These are phyloP conservation scores for Escovopsis sp. DNA, from an alignment of 2,329 filamentous ascomycete species.

Conservation along the genomic window DNA sequence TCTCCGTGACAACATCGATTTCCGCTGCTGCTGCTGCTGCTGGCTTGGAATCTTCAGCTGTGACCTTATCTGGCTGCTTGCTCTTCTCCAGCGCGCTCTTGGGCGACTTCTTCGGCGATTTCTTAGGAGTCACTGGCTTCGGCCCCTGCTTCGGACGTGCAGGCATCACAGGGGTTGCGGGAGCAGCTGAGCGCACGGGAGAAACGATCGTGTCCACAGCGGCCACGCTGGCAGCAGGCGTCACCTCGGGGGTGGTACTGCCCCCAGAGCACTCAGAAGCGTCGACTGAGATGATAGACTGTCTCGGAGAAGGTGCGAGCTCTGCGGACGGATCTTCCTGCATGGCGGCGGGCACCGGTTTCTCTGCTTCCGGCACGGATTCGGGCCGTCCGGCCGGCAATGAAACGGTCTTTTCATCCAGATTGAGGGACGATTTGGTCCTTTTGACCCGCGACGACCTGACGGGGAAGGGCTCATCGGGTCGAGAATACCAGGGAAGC, in stretches of 20 bases:
- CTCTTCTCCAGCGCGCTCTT: conserved; percentile 1
- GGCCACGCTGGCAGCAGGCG: background rate
- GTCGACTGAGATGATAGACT: background rate
- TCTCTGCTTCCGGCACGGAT: conserved; percentile 13
- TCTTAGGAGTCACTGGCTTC: conserved; percentile 13
- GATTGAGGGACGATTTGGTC: conserved; percentile 26
- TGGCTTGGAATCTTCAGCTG: conserved; percentile 5
- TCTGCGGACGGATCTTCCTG: background rate
- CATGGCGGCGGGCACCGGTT: conserved; percentile 7
- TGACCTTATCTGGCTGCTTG: conserved; percentile 4
- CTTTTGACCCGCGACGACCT: conserved; percentile 22
- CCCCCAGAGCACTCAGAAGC: background rate
- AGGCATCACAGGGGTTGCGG: conserved; percentile 31
- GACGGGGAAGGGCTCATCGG: conserved; percentile 35
- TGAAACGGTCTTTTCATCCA: conserved; percentile 25
- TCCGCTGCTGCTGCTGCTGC: too few relatives aligned
- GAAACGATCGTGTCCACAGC: conserved; percentile 5
- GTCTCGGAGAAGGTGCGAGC: background rate
- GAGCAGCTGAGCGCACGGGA: conserved; percentile 19
- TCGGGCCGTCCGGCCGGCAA: conserved; percentile 27
- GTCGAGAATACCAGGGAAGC: conserved; percentile 44
- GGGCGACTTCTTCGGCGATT: conserved; percentile 8
- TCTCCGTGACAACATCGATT: conserved; percentile 3
- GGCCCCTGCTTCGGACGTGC: conserved; percentile 26
- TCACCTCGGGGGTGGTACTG: background rate